Evolutionary conservation across 208 protist genomes (phyloP).

Genomic region (Trypanosoma vivax): DNA sequence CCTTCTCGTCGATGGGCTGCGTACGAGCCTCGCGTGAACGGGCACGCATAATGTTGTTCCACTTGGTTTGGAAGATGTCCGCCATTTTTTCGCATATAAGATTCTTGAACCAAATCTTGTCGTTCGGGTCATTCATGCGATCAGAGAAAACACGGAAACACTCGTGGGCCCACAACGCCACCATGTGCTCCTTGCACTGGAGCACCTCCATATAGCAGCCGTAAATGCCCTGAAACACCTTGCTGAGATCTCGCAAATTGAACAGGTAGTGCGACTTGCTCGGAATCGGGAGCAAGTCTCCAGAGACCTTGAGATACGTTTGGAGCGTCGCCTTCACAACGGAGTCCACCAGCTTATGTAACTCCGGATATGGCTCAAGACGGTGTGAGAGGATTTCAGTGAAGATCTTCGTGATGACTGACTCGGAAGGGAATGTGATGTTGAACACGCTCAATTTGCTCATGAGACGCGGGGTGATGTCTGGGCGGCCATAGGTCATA

Average conservation of each 20-base stretch:
- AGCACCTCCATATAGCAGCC: slow-evolving; percentile 84
- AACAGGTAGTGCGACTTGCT: slow-evolving; percentile 98
- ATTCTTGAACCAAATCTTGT: slow-evolving; percentile 91
- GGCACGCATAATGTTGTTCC: slow-evolving; percentile 86
- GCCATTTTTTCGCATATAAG: slow-evolving; percentile 90
- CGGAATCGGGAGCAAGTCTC: slow-evolving; percentile 93
- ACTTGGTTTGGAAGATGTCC: slow-evolving; percentile 90
- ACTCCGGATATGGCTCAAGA: slow-evolving; percentile 89
- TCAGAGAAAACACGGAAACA: slow-evolving; percentile 96
- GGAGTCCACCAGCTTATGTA: slow-evolving; percentile 86
- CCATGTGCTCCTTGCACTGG: slow-evolving; percentile 91
- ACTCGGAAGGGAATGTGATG: slow-evolving; percentile 93
- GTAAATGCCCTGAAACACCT: slow-evolving; percentile 97
- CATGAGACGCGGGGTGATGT: slow-evolving; percentile 92
- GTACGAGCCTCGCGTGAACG: slow-evolving; percentile 43
- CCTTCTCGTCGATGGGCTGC: slow-evolving; percentile 52
- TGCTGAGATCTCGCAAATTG: slow-evolving; percentile 96
- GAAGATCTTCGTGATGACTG: slow-evolving; percentile 94
- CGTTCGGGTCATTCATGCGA: slow-evolving; percentile 91
- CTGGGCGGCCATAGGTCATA: slow-evolving; percentile 95
- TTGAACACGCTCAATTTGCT: slow-evolving; percentile 95
- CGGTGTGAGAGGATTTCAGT: slow-evolving; percentile 90
- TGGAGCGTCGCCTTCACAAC: slow-evolving; percentile 94
- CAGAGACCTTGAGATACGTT: slow-evolving; percentile 90
- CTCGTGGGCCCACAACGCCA: slow-evolving; percentile 97